A percentile compares a stretch with the other conserved stretches of the same genome.
Evolutionary conservation across 2,329 filamentous ascomycete species (phyloP).

Genomic region (Penicillium sp.): DNA sequence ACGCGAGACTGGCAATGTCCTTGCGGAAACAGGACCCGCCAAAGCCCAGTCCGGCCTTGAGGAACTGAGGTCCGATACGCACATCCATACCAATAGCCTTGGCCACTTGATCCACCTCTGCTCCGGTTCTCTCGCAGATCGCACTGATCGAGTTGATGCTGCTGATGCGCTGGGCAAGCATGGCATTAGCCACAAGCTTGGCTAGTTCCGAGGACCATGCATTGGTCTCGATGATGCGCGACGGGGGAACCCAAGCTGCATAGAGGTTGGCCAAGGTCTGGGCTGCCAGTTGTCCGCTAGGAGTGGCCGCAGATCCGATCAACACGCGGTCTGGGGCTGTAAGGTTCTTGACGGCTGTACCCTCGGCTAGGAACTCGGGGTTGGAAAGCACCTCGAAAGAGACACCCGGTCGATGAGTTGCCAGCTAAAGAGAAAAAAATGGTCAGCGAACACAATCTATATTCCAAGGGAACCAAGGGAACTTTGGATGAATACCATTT

Average conservation of each 20-base stretch:
- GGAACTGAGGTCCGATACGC: constrained; percentile 74
- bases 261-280: constrained; percentile 70
- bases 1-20: constrained; percentile 75
- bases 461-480: constrained; percentile 6
- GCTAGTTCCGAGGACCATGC: constrained; percentile 79
- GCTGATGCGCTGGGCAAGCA: constrained; percentile 80
- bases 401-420: constrained; percentile 61
- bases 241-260: constrained; percentile 70
- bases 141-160: constrained; percentile 83
- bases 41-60: constrained; percentile 78
- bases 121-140: constrained; percentile 77
- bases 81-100: constrained; percentile 71
- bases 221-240: constrained; percentile 73
- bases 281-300: constrained; percentile 66
- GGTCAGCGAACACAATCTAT: constrained; percentile 11
- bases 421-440: constrained; percentile 25
- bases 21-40: constrained; percentile 84
- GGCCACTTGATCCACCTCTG: constrained; percentile 75
- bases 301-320: constrained; percentile 71
- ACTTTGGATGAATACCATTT: constrained; percentile 59
- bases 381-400: constrained; percentile 80
- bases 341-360: constrained; percentile 74
- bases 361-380: constrained; percentile 80
- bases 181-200: constrained; percentile 79
- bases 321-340: constrained; percentile 74